Percentiles rank a stretch among this genome's conserved stretches.
Conservation (phyloP, 2,329 filamentous ascomycete species). For the Dendryphion nanum region DNA sequence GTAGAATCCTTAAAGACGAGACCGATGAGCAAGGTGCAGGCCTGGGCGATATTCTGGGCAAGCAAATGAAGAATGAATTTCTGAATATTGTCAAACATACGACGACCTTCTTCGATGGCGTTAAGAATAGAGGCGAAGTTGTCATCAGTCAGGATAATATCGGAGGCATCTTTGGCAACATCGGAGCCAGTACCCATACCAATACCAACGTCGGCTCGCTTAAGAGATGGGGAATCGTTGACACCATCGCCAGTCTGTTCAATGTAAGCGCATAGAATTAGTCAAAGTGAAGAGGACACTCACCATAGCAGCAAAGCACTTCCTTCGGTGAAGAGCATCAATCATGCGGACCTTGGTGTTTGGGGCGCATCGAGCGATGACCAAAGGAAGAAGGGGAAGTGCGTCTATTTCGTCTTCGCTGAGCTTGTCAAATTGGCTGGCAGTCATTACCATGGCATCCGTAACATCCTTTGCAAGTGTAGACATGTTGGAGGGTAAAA, state of each 20-base stretch:
- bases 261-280: constrained; percentile 6
- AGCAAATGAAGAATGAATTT: constrained; percentile 79
- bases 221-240: constrained; percentile 80
- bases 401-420: constrained; percentile 72
- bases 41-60: constrained; percentile 80
- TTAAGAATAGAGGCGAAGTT: constrained; percentile 86
- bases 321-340: constrained; percentile 75
- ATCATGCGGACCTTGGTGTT: constrained; percentile 91
- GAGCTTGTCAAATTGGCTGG: constrained; percentile 71
- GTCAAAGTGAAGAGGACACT: no score
- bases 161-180: constrained; percentile 77
- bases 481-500: constrained; percentile 35
- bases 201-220: constrained; percentile 80
- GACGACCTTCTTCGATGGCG: constrained; percentile 77
- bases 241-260: constrained; percentile 73
- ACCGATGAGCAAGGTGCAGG: constrained; percentile 76
- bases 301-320: constrained; percentile 79
- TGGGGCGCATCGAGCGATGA: constrained; percentile 81
- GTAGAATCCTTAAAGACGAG: constrained; percentile 74
- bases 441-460: constrained; percentile 35
- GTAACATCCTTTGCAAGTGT: constrained; percentile 27
- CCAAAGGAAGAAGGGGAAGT: constrained; percentile 72
- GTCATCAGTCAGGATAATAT: constrained; percentile 85
- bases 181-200: constrained; percentile 89
- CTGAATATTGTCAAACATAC: constrained; percentile 87